These are phyloP conservation scores for Vigna hirtella DNA, from an alignment of 306 rosid species.

Conservation along the genomic window DNA sequence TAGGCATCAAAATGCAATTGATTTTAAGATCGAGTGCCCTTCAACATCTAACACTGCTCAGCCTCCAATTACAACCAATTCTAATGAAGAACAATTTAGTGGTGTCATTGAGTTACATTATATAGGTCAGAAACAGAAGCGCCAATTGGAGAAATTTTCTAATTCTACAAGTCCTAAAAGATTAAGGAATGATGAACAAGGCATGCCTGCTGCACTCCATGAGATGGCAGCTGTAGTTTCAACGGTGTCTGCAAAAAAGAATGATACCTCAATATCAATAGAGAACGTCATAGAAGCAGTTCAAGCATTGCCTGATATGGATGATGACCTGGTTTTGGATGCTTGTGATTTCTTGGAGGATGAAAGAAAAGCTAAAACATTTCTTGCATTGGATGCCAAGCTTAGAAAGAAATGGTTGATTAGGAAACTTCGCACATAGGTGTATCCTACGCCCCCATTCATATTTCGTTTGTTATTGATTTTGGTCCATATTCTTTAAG, in stretches of 20 bases:
- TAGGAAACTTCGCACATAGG: conserved; percentile 69
- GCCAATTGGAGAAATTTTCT: conserved; percentile 50
- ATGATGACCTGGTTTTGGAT: conserved; percentile 81
- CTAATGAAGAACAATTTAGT: conserved; percentile 47
- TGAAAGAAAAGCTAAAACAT: conserved; percentile 78
- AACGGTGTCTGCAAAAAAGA: conserved; percentile 56
- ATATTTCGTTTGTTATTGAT: conserved; percentile 6
- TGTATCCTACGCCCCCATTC: conserved; percentile 36
- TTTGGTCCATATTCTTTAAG: conserved; percentile 17
- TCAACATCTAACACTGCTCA: conserved; percentile 41
- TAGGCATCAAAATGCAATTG: conserved; percentile 50
- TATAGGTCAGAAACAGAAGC: conserved; percentile 55
- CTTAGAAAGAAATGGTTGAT: conserved; percentile 73
- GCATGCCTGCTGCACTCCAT: conserved; percentile 63
- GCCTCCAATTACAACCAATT: conserved; percentile 56
- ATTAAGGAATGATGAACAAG: conserved; percentile 52
- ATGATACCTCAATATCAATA: conserved; percentile 52
- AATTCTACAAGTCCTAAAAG: conserved; percentile 53
- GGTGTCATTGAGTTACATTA: conserved; percentile 46
- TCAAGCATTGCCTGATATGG: conserved; percentile 83
- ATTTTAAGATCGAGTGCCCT: conserved; percentile 24
- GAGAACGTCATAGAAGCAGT: conserved; percentile 70
- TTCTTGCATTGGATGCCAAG: conserved; percentile 68
- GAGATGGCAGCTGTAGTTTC: conserved; percentile 73
- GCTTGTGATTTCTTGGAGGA: conserved; percentile 85